Percentiles rank a stretch among this genome's conserved stretches.
Evolutionary conservation across 306 rosid genomes (phyloP).

Genomic region (Herpetospermum pedunculosum): DNA sequence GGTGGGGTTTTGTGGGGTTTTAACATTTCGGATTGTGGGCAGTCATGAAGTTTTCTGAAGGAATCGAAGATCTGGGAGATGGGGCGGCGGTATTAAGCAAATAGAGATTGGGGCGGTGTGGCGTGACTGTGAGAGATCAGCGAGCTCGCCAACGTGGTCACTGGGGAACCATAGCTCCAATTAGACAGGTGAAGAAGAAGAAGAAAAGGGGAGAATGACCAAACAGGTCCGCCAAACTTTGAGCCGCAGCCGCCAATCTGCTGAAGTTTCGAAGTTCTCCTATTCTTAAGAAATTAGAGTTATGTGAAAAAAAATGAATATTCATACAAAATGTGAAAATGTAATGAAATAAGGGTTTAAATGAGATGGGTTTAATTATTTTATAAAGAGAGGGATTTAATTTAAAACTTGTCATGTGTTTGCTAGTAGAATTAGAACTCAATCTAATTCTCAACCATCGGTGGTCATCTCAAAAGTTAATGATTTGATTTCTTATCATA

Average conservation of each 20-base stretch:
- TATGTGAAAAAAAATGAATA: too few species aligned
- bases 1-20: conserved; percentile 23
- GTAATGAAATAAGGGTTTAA: neutral
- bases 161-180: conserved; percentile 14
- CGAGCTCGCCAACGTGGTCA: conserved; percentile 22
- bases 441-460: too few species aligned
- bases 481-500: too few species aligned
- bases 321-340: neutral
- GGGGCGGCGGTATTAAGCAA: neutral
- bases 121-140: conserved; percentile 6
- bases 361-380: too few species aligned
- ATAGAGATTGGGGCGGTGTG: neutral
- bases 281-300: neutral
- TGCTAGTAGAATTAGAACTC: too few species aligned
- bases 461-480: too few species aligned
- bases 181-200: neutral
- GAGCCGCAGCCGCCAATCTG: conserved; percentile 7
- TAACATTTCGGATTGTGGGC: conserved; percentile 14
- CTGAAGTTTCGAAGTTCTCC: neutral
- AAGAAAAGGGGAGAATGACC: neutral
- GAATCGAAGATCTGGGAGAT: conserved; percentile 7
- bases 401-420: neutral
- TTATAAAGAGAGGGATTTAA: neutral
- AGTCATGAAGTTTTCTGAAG: conserved; percentile 8
- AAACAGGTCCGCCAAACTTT: neutral